These are phyloP conservation scores for Amphibolis antarctica DNA, from an alignment of 106 monocot species.

Conservation along the genomic window DNA sequence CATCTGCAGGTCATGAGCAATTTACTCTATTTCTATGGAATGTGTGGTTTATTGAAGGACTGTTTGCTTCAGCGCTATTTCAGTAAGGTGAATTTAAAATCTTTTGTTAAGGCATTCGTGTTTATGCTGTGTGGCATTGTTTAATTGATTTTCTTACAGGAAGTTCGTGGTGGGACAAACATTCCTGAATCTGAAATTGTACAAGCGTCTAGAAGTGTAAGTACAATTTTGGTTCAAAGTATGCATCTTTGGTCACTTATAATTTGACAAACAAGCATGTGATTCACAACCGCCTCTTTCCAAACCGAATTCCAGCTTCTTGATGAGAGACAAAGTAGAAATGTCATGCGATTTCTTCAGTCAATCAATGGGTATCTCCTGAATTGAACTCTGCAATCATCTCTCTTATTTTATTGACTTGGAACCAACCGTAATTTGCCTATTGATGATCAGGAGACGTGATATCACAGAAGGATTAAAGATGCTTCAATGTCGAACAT, in stretches of 20 bases:
- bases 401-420: neutral
- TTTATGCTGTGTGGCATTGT: neutral
- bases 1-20: conserved; percentile 36
- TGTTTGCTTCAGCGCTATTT: conserved; percentile 56
- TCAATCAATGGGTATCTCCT: conserved; percentile 36
- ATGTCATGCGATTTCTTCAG: conserved; percentile 44
- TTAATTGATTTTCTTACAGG: conserved; percentile 19
- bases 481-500: conserved; percentile 39
- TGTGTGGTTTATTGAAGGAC: conserved; percentile 53
- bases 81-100: conserved; percentile 37
- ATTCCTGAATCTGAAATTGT: conserved; percentile 50
- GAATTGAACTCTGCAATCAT: neutral
- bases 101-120: neutral
- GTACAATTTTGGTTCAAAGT: conserved; percentile 3
- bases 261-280: neutral
- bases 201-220: conserved; percentile 57
- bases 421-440: neutral
- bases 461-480: conserved; percentile 50
- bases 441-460: conserved; percentile 41
- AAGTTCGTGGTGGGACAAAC: conserved; percentile 39
- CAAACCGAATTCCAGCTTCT: conserved; percentile 34
- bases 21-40: conserved; percentile 66
- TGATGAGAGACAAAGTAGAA: conserved; percentile 42
- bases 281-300: neutral
- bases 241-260: too few species aligned